A percentile compares a stretch with the other conserved stretches of the same genome.
phyloP scores from a whole-genome alignment of 495 filamentous ascomycete genomes.

The Gamarada debralockiae region DNA sequence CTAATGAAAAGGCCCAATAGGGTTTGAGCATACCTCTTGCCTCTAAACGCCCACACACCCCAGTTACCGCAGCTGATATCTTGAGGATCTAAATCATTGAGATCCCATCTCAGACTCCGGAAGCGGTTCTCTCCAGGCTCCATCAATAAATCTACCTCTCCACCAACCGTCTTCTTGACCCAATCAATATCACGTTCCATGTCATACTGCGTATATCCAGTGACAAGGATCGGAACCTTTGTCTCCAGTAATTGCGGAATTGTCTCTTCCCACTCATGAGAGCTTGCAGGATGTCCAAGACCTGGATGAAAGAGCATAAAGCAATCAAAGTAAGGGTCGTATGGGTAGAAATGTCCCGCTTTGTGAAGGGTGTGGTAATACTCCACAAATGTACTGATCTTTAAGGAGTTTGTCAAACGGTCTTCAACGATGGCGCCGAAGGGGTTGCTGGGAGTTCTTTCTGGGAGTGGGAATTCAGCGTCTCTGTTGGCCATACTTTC shows the following conservation, averaged over 20 bases:
- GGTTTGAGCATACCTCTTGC: conserved; percentile 73
- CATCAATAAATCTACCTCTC: conserved; percentile 89
- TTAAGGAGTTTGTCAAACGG: conserved; percentile 76
- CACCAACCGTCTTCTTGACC: conserved; percentile 76
- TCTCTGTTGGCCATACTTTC: conserved; percentile 92
- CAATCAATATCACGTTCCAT: conserved; percentile 88
- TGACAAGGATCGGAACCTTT: conserved; percentile 88
- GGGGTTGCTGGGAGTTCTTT: conserved; percentile 77
- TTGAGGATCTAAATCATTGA: conserved; percentile 92
- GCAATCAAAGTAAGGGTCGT: conserved; percentile 96
- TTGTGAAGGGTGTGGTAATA: conserved; percentile 97
- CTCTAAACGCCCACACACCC: conserved; percentile 94
- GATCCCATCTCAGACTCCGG: conserved; percentile 91
- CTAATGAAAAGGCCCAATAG: not conserved
- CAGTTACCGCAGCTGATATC: conserved; percentile 95
- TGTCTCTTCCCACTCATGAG: conserved; percentile 90
- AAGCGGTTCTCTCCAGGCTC: conserved; percentile 93
- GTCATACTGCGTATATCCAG: conserved; percentile 93
- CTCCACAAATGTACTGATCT: conserved; percentile 95
- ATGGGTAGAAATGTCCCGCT: conserved; percentile 82
- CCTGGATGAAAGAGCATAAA: conserved; percentile 97
- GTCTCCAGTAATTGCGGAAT: conserved; percentile 87
- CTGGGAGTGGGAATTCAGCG: conserved; percentile 83
- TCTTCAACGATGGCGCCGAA: conserved; percentile 92
- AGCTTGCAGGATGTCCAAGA: conserved; percentile 86